A percentile compares a stretch with the other conserved stretches of the same genome.
Conservation (phyloP, 352 stramenopile species). For the Phytophthora multivora region DNA sequence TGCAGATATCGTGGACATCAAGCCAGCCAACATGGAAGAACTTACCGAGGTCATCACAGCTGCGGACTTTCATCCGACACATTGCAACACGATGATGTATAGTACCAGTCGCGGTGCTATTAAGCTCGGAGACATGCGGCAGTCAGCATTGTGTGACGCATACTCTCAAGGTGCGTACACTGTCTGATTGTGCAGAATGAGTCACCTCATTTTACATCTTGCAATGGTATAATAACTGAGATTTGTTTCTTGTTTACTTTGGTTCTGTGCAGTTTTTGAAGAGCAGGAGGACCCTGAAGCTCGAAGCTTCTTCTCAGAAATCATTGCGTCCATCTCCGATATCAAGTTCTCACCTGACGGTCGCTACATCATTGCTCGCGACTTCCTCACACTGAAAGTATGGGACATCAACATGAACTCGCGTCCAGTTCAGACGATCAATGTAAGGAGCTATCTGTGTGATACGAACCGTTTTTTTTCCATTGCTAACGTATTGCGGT, state of each 20-base stretch:
- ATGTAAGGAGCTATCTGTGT: slow-evolving; percentile 50
- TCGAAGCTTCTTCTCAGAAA: slow-evolving; percentile 96
- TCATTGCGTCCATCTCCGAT: slow-evolving; percentile 95
- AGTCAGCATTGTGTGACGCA: slow-evolving; percentile 87
- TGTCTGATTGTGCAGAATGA: background rate
- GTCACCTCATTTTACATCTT: too few relatives aligned
- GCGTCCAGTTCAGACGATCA: slow-evolving; percentile 92
- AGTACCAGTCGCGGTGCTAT: slow-evolving; percentile 92
- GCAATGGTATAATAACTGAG: too few relatives aligned
- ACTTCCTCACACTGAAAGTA: slow-evolving; percentile 96
- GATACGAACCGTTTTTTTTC: background rate
- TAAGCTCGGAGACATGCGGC: slow-evolving; percentile 93
- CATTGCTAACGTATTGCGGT: slow-evolving; percentile 1
- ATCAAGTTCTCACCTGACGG: slow-evolving; percentile 94
- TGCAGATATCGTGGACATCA: slow-evolving; percentile 96
- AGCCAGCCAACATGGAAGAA: slow-evolving; percentile 97
- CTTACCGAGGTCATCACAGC: slow-evolving; percentile 97
- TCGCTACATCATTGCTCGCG: slow-evolving; percentile 93
- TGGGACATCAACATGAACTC: slow-evolving; percentile 97
- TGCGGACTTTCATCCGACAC: slow-evolving; percentile 92
- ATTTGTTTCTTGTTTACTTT: background rate
- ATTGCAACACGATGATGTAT: slow-evolving; percentile 96
- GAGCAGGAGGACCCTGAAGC: slow-evolving; percentile 79
- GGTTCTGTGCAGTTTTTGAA: slow-evolving; percentile 63
- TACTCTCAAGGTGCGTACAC: slow-evolving; percentile 66